Evolutionary conservation across 2,329 filamentous ascomycete species (phyloP).

Genomic region (Ophiostoma sp.): DNA sequence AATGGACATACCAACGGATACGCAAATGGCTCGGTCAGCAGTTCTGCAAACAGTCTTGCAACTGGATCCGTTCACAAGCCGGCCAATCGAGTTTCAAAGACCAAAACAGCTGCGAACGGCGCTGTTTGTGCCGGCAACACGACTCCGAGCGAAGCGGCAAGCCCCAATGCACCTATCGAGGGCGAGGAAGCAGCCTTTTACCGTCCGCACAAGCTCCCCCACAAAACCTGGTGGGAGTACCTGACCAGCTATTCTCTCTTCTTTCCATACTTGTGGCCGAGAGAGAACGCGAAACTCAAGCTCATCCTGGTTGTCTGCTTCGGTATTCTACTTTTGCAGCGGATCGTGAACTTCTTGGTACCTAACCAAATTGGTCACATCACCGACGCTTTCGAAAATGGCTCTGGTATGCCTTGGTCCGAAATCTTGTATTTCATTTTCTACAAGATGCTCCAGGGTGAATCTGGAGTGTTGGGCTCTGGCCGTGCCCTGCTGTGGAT

Average conservation of each 20-base stretch:
- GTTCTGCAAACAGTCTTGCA: too few relatives aligned
- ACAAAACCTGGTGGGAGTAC: conserved; percentile 95
- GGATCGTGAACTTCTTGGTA: conserved; percentile 79
- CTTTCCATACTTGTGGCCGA: conserved; percentile 95
- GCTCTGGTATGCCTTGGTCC: conserved; percentile 58
- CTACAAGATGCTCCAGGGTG: conserved; percentile 78
- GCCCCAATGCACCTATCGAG: conserved; percentile 12
- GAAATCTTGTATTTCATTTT: conserved; percentile 70
- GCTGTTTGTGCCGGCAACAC: not conserved
- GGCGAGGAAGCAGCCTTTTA: conserved; percentile 77
- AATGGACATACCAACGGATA: conserved; percentile 26
- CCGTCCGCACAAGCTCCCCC: conserved; percentile 76
- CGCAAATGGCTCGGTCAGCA: conserved; percentile 36
- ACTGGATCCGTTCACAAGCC: conserved; percentile 31
- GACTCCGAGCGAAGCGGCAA: not conserved
- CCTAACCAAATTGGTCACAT: conserved; percentile 75
- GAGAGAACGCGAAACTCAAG: conserved; percentile 67
- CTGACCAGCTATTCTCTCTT: conserved; percentile 86
- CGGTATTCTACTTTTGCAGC: conserved; percentile 69
- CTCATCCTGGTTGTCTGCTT: conserved; percentile 78
- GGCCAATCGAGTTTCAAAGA: conserved; percentile 25
- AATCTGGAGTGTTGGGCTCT: conserved; percentile 80
- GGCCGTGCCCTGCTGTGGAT: conserved; percentile 85
- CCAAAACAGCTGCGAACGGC: not conserved
- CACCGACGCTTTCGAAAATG: conserved; percentile 61